These are phyloP conservation scores for Raddia guianensis DNA, from an alignment of 176 grass and related monocot species.

Conservation along the genomic window DNA sequence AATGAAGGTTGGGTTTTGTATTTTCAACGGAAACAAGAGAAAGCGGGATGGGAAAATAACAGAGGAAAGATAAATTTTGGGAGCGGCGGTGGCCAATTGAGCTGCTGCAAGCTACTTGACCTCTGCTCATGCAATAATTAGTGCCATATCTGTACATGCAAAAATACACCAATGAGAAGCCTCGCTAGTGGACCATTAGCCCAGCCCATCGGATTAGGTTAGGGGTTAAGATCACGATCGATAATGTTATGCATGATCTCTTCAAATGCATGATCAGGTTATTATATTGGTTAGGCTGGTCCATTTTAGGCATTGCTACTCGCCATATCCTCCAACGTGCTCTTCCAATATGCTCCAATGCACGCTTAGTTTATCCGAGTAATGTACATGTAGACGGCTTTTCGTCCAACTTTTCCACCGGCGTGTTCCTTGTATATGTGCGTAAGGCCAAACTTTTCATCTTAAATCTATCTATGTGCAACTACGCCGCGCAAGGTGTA, in stretches of 20 bases:
- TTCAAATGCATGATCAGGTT: constrained; percentile 13
- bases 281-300: constrained; percentile 52
- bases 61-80: too few relatives aligned
- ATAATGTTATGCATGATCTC: background rate
- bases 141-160: background rate
- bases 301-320: constrained; percentile 45
- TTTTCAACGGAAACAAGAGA: too few relatives aligned
- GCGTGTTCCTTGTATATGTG: constrained; percentile 23
- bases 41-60: too few relatives aligned
- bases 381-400: background rate
- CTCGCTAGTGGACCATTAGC: constrained; percentile 29
- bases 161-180: constrained; percentile 28
- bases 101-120: too few relatives aligned
- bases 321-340: constrained; percentile 1
- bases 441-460: constrained; percentile 26
- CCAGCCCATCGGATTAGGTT: background rate
- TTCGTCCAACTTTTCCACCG: constrained; percentile 21
- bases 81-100: too few relatives aligned
- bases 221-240: constrained; percentile 2
- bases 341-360: constrained; percentile 8
- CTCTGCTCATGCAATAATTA: background rate
- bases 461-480: constrained; percentile 30
- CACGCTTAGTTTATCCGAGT: constrained; percentile 37
- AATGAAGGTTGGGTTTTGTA: too few relatives aligned
- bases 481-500: background rate